Base-by-base conservation (phyloP, 2,329 filamentous ascomycete genomes). In the Ophiostoma piceae region DNA sequence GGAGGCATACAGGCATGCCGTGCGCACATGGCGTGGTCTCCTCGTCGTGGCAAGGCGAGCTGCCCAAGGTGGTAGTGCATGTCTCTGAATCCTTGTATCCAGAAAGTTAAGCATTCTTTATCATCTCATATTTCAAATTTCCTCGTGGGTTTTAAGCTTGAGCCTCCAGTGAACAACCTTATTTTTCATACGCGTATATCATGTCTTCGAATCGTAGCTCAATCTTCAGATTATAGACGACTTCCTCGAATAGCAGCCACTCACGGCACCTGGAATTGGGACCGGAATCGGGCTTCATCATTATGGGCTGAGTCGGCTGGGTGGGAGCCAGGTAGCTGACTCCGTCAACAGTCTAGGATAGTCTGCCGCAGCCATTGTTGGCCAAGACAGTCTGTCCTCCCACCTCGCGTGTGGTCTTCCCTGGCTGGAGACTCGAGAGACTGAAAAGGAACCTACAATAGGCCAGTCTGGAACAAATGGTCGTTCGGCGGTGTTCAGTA, bases 361-460 rank as follows among this genome's bases (percentile, higher is more conserved):
- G 51, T 22, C 22, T 29, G 54, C 54, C n/a, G 9, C 16, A 60
- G 54, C 54, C 1, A 14, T 41, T 6, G 62, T 14, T 41, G 35
- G 62, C 62, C 62, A 65, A 65, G 62, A 65, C 62, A 65, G 62
- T 41, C 62, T 65, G 62, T 65, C 32, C 62, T 65, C 62, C 62
- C 62, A 41, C 35, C 62, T 65, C 62, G 62, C 62, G 62, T 65
- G 62, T 14, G 5, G 62, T 9, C 60, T 26, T 64, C 29, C 32
- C 14, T 64, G 22, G 5, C 29, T 37, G 29, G 7, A 4, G n/a
- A 35, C 14, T 7, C 11, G 26, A n/a, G 32, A 16, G 57, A 32
- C 22, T 62, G 6, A 16, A 62, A n/a, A 12, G 4, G 3, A 16
- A n/a, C 14, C 12, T 29, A 19, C 60, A n/a, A 35, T 2, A 64